These are phyloP conservation scores for Leishmania tarentolae DNA, from an alignment of 208 protist genomes.

Conservation along the genomic window DNA sequence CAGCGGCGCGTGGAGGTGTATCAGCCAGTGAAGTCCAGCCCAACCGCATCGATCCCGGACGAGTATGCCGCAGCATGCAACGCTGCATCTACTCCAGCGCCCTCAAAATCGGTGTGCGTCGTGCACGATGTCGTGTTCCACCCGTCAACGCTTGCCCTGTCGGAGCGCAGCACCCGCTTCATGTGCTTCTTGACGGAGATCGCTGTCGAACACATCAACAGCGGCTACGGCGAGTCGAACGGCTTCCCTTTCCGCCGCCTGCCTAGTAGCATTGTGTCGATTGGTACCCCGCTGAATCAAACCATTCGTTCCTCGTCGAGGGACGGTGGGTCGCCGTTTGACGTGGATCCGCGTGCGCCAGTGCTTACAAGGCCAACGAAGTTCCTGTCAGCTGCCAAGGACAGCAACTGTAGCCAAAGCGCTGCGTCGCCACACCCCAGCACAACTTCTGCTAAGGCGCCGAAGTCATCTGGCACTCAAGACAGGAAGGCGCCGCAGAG, in stretches of 20 bases:
- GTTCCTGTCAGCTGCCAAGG: slow-evolving; percentile 20
- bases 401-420: background rate
- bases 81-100: background rate
- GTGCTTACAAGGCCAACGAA: slow-evolving; percentile 60
- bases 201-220: slow-evolving; percentile 92
- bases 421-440: background rate
- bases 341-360: slow-evolving; percentile 36
- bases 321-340: slow-evolving; percentile 52
- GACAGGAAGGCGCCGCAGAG: background rate
- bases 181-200: slow-evolving; percentile 92
- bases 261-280: slow-evolving; percentile 44
- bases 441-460: background rate
- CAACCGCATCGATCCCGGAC: slow-evolving; percentile 8
- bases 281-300: slow-evolving; percentile 85
- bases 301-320: slow-evolving; percentile 53
- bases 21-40: slow-evolving; percentile 11
- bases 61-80: slow-evolving; percentile 14
- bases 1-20: slow-evolving; percentile 71
- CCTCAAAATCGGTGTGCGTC: slow-evolving; percentile 29
- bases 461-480: background rate
- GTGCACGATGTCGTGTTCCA: slow-evolving; percentile 91
- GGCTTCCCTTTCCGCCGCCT: slow-evolving; percentile 77
- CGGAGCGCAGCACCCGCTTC: slow-evolving; percentile 77
- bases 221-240: slow-evolving; percentile 76
- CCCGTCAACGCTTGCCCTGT: slow-evolving; percentile 69